These are phyloP conservation scores for Leccinum pallidistipes DNA, from an alignment of 1,284 basidiomycete species.

Conservation along the genomic window DNA sequence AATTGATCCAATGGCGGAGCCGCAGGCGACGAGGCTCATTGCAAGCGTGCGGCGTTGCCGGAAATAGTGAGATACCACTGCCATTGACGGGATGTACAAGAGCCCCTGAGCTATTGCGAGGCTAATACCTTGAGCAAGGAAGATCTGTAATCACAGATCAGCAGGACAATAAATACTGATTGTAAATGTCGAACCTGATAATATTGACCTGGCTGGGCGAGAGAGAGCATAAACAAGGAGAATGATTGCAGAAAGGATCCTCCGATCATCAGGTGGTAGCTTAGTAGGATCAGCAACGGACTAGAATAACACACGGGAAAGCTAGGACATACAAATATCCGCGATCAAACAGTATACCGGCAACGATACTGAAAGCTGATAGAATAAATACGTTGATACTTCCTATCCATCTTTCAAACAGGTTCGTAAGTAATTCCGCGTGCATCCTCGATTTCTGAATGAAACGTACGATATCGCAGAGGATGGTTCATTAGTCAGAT, in stretches of 20 bases:
- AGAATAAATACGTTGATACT: constrained; percentile 25
- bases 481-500: constrained; percentile 30
- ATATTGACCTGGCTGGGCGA: constrained; percentile 25
- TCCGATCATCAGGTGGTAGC: constrained; percentile 30
- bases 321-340: constrained; percentile 32
- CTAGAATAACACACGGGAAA: neutral
- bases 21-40: constrained; percentile 34
- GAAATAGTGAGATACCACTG: constrained; percentile 39
- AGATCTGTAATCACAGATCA: constrained; percentile 22
- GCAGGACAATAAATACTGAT: neutral
- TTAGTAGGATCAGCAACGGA: constrained; percentile 12
- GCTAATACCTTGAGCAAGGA: constrained; percentile 37
- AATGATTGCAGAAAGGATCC: constrained; percentile 29
- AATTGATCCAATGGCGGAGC: constrained; percentile 36
- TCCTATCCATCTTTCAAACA: constrained; percentile 33
- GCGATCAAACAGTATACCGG: constrained; percentile 29
- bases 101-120: constrained; percentile 34
- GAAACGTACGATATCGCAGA: constrained; percentile 32
- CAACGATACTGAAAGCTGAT: constrained; percentile 10
- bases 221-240: constrained; percentile 33
- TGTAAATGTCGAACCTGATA: constrained; percentile 24
- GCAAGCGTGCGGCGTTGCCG: constrained; percentile 33
- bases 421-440: neutral
- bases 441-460: neutral
- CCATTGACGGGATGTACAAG: constrained; percentile 32